Evolutionary conservation across 345 rosid species (phyloP).

Genomic region (Rhodomyrtus tomentosa): DNA sequence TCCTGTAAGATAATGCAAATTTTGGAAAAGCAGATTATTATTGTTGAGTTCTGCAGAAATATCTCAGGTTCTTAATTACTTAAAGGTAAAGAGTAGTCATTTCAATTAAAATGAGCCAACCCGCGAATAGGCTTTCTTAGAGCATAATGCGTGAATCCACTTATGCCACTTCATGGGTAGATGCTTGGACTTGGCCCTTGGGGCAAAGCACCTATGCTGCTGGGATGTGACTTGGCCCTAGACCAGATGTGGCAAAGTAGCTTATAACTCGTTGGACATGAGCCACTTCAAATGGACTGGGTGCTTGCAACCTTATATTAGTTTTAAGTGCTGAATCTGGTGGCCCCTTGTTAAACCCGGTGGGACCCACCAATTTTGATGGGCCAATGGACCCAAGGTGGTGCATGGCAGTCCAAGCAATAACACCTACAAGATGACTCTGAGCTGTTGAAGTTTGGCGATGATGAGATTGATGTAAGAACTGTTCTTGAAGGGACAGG

Average conservation of each 20-base stretch:
- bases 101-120: background rate
- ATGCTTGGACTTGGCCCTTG: background rate
- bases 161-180: background rate
- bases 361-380: background rate
- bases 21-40: background rate
- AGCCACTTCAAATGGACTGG: background rate
- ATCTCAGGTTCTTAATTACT: background rate
- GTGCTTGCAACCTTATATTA: background rate
- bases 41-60: background rate
- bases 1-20: background rate
- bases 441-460: background rate
- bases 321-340: background rate
- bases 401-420: background rate
- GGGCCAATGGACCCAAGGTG: background rate
- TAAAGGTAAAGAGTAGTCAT: background rate
- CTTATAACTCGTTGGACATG: background rate
- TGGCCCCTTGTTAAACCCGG: background rate
- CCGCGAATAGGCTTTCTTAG: background rate
- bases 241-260: background rate
- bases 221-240: background rate
- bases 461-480: background rate
- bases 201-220: background rate
- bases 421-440: background rate
- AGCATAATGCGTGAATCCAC: background rate
- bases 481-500: background rate